Base-by-base conservation (phyloP, 148 eudicot genomes). In the Rhododendron simsii region DNA sequence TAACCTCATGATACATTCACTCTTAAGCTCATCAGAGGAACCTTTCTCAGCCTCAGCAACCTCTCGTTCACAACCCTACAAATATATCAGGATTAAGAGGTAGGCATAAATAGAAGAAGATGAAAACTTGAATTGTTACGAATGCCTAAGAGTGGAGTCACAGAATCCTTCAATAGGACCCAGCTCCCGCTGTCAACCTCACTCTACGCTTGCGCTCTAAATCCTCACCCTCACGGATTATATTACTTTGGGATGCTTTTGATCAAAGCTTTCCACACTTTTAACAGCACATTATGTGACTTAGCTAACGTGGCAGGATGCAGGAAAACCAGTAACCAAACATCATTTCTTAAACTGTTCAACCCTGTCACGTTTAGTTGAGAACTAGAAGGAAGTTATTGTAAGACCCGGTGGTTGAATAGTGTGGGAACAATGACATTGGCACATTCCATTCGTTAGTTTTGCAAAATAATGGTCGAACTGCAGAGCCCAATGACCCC, bases 11-110 rank as follows among this genome's bases (percentile, higher is more conserved):
- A 88, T 44, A 85, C 90, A 88, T 59, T 90, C 89, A 28, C 86
- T 83, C 59, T 83, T 86, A 37, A 63, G 53, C 55, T 90, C 90
- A 73, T 88, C 84, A 35, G 89, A 84, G 33, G 88, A 77, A 48
- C 87, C 86, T 87, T 89, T 89, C 78, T 69, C 84, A 50, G 91
- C 91, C 78, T 90, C 91, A 48, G 90, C 89, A 88, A 88, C 91
- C 83, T 90, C 91, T 78, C 90, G 86, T 84, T 90, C 91, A 90
- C 88, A 88, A 39, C 89, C 90, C 91, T 90, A 84, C 84, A 83
- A 59, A 79, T 71, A 35, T 47, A 75, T 59, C 48, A 18, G 15
- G 67, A 67, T 65, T 82, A 11, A 69, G 37, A 21, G 50, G 45
- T 21, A 21, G 12, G 44, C 2, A 30, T 28, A 67, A 30, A 47